phyloP scores from a whole-genome alignment of 352 stramenopile genomes.

The Stramenopiles sp. region DNA sequence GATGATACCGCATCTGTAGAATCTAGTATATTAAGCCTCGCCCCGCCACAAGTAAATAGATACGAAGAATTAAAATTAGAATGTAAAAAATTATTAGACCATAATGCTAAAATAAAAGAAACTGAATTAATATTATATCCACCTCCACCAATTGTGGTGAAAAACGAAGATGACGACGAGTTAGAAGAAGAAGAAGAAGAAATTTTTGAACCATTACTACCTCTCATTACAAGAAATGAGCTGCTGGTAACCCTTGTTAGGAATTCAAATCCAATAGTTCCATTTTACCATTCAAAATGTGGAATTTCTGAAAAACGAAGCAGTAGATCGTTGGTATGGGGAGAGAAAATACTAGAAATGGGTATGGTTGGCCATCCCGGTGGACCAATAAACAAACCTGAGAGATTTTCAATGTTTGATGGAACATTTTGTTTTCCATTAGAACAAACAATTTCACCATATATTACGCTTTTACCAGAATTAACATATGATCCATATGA shows the following conservation, averaged over 20 bases:
- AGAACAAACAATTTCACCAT: background rate
- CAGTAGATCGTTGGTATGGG: background rate
- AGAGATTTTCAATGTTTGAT: background rate
- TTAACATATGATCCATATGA: background rate
- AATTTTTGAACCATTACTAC: background rate
- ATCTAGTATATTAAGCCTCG: background rate
- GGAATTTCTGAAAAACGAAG: background rate
- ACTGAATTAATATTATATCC: background rate
- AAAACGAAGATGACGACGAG: background rate
- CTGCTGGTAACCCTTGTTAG: background rate
- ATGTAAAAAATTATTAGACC: background rate
- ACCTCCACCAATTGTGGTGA: background rate
- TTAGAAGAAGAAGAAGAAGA: background rate
- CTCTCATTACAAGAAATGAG: background rate
- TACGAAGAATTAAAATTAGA: background rate
- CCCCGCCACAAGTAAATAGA: background rate
- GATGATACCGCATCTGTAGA: background rate
- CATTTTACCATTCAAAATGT: background rate
- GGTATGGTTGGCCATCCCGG: background rate
- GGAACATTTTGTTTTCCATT: background rate
- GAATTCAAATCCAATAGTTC: background rate
- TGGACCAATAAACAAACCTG: background rate
- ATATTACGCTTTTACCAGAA: background rate
- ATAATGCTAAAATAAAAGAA: background rate
- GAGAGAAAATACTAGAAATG: background rate